Conservation (phyloP, 2,329 filamentous ascomycete species). For the Davidsoniella eucalypti region DNA sequence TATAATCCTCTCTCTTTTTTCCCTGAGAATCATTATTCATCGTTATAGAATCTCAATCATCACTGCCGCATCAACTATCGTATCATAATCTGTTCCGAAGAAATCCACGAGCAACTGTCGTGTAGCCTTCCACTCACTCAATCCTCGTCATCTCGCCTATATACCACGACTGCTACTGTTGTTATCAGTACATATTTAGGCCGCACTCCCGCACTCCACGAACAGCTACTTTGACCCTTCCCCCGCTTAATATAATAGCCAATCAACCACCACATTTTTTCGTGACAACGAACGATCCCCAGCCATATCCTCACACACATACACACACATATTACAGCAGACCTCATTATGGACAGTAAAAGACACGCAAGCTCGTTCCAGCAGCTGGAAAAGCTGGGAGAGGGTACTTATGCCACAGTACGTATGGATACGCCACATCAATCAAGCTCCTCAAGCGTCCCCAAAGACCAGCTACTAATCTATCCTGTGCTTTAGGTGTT, state of each 20-base stretch:
- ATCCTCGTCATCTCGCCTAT: background rate
- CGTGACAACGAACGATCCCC: background rate
- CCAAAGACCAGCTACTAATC: background rate
- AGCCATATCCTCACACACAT: background rate
- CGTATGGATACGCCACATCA: slow-evolving; percentile 17
- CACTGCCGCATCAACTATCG: too few relatives aligned
- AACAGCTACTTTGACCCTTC: background rate
- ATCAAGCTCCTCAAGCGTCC: background rate
- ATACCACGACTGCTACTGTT: background rate
- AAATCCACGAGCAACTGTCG: too few relatives aligned
- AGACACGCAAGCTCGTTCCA: slow-evolving; percentile 93
- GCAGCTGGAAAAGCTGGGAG: slow-evolving; percentile 96
- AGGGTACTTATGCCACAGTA: slow-evolving; percentile 97
- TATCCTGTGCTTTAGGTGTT: slow-evolving; percentile 50
- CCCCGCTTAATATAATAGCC: background rate
- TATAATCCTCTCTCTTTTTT: too few relatives aligned
- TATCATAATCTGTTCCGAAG: too few relatives aligned
- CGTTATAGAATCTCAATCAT: too few relatives aligned
- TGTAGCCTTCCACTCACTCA: too few relatives aligned
- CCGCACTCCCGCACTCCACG: background rate
- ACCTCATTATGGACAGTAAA: slow-evolving; percentile 64
- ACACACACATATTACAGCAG: background rate
- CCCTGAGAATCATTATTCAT: too few relatives aligned
- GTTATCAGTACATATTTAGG: background rate
- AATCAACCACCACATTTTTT: background rate